phyloP scores from a whole-genome alignment of 179 eudicot genomes.

The Amaranthus tricolor region DNA sequence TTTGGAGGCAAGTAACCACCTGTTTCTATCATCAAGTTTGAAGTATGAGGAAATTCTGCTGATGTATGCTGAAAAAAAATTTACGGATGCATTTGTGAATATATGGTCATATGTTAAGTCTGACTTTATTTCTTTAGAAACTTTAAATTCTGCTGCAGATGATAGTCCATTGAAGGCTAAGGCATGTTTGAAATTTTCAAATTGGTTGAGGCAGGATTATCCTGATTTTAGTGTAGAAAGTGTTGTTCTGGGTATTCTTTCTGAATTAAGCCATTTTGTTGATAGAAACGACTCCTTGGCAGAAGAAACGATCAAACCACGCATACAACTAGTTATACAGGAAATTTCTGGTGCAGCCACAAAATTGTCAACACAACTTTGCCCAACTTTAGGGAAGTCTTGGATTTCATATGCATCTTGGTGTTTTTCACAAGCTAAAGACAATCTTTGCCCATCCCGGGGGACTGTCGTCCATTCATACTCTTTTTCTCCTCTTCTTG shows the following conservation, averaged over 20 bases:
- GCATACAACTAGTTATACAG: constrained; percentile 44
- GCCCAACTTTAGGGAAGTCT: constrained; percentile 85
- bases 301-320: constrained; percentile 33
- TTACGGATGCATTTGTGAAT: constrained; percentile 61
- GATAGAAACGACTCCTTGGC: constrained; percentile 22
- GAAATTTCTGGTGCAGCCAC: constrained; percentile 73
- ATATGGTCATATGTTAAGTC: constrained; percentile 86
- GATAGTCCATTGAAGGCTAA: constrained; percentile 68
- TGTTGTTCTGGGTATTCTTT: constrained; percentile 45
- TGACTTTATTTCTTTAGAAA: constrained; percentile 45
- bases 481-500: constrained; percentile 56
- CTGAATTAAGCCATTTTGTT: constrained; percentile 41
- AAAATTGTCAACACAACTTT: constrained; percentile 77
- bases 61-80: constrained; percentile 78
- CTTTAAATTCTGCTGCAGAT: constrained; percentile 35
- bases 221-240: constrained; percentile 46
- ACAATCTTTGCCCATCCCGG: constrained; percentile 40
- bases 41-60: constrained; percentile 73
- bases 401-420: constrained; percentile 97
- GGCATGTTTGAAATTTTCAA: constrained; percentile 85
- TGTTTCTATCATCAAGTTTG: constrained; percentile 42
- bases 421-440: constrained; percentile 85
- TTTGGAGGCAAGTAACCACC: constrained; percentile 45
- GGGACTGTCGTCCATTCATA: constrained; percentile 47
- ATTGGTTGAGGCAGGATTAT: constrained; percentile 63